Evolutionary conservation across 2,329 filamentous ascomycete species (phyloP).

Genomic region (Colletotrichum truncatum): DNA sequence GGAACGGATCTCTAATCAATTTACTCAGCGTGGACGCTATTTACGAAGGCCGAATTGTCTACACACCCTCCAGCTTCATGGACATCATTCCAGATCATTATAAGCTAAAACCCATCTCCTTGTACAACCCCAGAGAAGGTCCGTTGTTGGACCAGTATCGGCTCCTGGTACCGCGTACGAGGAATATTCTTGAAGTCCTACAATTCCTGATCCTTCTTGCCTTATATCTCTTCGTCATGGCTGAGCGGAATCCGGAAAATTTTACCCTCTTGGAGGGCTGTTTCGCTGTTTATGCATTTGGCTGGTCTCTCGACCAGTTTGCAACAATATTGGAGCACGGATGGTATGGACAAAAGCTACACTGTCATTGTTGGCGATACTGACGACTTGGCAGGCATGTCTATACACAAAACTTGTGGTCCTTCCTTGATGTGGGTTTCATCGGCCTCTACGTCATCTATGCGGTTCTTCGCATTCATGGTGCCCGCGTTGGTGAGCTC

Average conservation of each 20-base stretch:
- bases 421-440: constrained; percentile 84
- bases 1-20: not conserved
- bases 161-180: constrained; percentile 81
- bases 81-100: constrained; percentile 88
- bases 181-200: constrained; percentile 77
- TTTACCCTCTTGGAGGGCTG: constrained; percentile 68
- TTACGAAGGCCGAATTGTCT: constrained; percentile 82
- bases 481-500: constrained; percentile 59
- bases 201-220: constrained; percentile 77
- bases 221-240: constrained; percentile 79
- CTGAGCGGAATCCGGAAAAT: constrained; percentile 65
- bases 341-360: constrained; percentile 51
- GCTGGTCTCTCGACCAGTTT: constrained; percentile 83
- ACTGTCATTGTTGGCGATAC: not conserved
- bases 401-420: constrained; percentile 90
- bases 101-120: constrained; percentile 82
- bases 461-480: constrained; percentile 72
- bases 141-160: constrained; percentile 86
- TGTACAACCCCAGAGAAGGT: constrained; percentile 81
- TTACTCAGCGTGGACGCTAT: constrained; percentile 73
- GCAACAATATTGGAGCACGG: constrained; percentile 80
- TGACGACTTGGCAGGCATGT: constrained; percentile 66
- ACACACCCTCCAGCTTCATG: constrained; percentile 83
- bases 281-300: constrained; percentile 79
- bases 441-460: constrained; percentile 77